Percentiles rank a stretch among this genome's conserved stretches.
These are phyloP conservation scores for Pisolithus microcarpus DNA, from an alignment of 768 basidiomycete species.

Conservation along the genomic window DNA sequence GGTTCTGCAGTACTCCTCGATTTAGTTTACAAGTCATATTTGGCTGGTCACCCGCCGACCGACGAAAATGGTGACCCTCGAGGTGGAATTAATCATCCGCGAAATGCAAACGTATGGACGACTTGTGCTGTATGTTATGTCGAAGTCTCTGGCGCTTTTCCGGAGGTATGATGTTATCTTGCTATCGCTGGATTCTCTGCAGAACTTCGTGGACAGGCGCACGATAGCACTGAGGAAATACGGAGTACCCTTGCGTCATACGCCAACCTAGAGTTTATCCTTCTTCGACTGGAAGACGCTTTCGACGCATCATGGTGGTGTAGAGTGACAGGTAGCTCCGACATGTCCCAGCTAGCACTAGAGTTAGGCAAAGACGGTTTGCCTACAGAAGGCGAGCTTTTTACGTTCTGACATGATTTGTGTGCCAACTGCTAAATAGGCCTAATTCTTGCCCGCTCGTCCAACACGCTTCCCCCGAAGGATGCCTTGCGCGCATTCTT, in stretches of 20 bases:
- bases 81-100: constrained; percentile 63
- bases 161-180: constrained; percentile 40
- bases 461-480: constrained; percentile 12
- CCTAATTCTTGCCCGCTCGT: constrained; percentile 12
- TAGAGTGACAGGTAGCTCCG: constrained; percentile 30
- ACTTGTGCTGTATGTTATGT: constrained; percentile 62
- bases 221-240: constrained; percentile 50
- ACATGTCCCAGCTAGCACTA: constrained; percentile 29
- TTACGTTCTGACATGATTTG: not conserved
- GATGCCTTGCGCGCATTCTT: constrained; percentile 45
- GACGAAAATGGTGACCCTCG: constrained; percentile 26
- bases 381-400: constrained; percentile 21
- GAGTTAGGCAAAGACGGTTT: constrained; percentile 50
- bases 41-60: constrained; percentile 25
- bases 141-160: constrained; percentile 55
- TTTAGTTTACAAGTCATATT: constrained; percentile 55
- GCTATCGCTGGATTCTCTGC: not conserved
- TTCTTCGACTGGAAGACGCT: constrained; percentile 64
- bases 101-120: constrained; percentile 55
- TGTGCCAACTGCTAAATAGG: constrained; percentile 11
- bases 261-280: constrained; percentile 48
- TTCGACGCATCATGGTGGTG: constrained; percentile 68
- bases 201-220: constrained; percentile 33
- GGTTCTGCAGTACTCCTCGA: constrained; percentile 70
- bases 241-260: constrained; percentile 41